Conservation (phyloP, 2,329 filamentous ascomycete genomes). For the Trichoderma breve region DNA sequence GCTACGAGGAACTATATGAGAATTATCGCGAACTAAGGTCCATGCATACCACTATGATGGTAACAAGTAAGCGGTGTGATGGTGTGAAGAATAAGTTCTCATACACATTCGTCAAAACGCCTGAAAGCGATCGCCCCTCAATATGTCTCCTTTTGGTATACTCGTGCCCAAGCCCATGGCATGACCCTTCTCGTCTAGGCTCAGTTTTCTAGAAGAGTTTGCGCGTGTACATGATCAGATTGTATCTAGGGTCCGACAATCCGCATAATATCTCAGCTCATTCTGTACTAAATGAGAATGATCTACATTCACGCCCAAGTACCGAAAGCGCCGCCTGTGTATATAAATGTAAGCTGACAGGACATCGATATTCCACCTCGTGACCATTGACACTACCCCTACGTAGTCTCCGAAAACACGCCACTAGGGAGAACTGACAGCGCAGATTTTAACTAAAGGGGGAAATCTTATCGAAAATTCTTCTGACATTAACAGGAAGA, state of each 20-base stretch:
- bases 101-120: not conserved
- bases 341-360: conserved; percentile 1
- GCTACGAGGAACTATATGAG: not conserved
- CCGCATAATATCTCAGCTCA: not conserved
- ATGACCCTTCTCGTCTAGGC: not conserved
- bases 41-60: not conserved
- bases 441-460: not conserved
- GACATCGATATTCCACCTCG: not conserved
- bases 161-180: not conserved
- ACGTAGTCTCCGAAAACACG: not conserved
- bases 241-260: not conserved
- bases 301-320: not conserved
- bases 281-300: not conserved
- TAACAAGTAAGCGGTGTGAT: not conserved
- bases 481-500: not conserved
- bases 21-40: not conserved
- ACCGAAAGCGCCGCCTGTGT: not conserved
- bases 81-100: not conserved
- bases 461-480: not conserved
- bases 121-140: not conserved
- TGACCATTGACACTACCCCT: not conserved
- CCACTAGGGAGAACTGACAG: not conserved
- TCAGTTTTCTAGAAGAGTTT: not conserved
- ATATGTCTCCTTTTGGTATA: not conserved
- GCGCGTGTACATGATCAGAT: not conserved